Conservation (phyloP, 2,329 filamentous ascomycete genomes). For the Scytalidium lignicola region DNA sequence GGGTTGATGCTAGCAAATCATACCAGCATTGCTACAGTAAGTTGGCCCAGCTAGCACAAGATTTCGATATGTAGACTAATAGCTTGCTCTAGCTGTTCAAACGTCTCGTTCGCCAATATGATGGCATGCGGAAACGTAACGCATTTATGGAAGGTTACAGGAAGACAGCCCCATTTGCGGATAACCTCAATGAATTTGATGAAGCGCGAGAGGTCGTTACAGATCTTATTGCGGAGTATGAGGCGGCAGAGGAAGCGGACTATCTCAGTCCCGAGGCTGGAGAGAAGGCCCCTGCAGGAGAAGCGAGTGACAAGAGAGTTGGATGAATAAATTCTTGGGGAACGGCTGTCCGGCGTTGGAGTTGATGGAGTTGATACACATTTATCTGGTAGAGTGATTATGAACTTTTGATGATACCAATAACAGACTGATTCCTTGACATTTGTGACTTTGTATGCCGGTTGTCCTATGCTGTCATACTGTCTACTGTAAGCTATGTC, state of each 20-base stretch:
- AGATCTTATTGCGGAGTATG: constrained; percentile 90
- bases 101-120: constrained; percentile 86
- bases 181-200: constrained; percentile 91
- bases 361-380: neutral
- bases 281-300: constrained; percentile 18
- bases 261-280: constrained; percentile 66
- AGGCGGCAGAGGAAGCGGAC: constrained; percentile 85
- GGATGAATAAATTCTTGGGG: constrained; percentile 10
- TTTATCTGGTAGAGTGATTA: neutral
- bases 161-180: constrained; percentile 87
- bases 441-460: too few species aligned
- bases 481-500: too few species aligned
- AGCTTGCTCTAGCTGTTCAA: constrained; percentile 66
- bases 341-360: neutral
- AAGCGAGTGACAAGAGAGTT: constrained; percentile 23
- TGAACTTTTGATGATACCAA: neutral
- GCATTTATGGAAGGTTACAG: constrained; percentile 96
- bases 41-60: constrained; percentile 20
- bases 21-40: constrained; percentile 86
- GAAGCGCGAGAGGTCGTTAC: constrained; percentile 87
- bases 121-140: constrained; percentile 90
- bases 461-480: too few species aligned
- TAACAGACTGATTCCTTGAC: neutral
- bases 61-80: neutral
- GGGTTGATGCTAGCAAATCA: constrained; percentile 98